Evolutionary conservation across 768 basidiomycete genomes (phyloP).

Genomic region (Pholiota microspora): DNA sequence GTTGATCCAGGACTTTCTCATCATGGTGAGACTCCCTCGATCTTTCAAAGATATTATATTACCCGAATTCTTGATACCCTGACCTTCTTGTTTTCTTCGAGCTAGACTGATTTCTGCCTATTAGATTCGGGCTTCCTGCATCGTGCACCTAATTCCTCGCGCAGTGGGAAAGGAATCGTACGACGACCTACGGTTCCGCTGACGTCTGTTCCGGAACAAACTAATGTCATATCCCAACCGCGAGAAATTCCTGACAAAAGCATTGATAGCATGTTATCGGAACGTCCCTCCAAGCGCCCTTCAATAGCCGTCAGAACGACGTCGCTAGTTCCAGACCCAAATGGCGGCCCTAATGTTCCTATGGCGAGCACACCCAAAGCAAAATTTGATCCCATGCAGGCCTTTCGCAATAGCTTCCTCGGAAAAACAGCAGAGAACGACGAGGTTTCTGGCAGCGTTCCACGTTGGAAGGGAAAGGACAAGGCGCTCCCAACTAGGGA

Average conservation of each 20-base stretch:
- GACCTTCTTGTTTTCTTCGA: not conserved
- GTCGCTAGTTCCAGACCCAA: slow-evolving; percentile 7
- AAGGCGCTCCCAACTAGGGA: slow-evolving; percentile 1
- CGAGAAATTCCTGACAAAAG: not conserved
- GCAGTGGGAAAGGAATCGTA: not conserved
- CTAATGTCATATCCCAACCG: not conserved
- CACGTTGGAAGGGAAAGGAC: slow-evolving; percentile 17
- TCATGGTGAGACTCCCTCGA: slow-evolving; percentile 18
- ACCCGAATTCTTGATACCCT: not conserved
- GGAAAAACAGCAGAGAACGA: slow-evolving; percentile 8
- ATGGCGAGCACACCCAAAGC: slow-evolving; percentile 6
- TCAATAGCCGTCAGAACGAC: slow-evolving; percentile 14
- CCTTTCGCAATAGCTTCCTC: slow-evolving; percentile 19
- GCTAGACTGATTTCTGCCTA: not conserved
- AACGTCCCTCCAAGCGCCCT: slow-evolving; percentile 11
- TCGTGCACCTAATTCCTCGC: not conserved
- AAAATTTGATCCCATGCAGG: slow-evolving; percentile 16
- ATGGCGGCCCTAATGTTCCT: slow-evolving; percentile 7
- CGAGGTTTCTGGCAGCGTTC: not conserved
- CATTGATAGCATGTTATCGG: not conserved
- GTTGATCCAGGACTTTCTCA: slow-evolving; percentile 3
- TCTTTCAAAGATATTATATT: not conserved
- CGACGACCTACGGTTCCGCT: not conserved
- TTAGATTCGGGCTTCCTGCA: not conserved
- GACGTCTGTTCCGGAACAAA: not conserved